Percentiles rank a stretch among this genome's conserved stretches.
Evolutionary conservation across 257 asterid species (phyloP).

Genomic region (Craterostigma plantagineum): DNA sequence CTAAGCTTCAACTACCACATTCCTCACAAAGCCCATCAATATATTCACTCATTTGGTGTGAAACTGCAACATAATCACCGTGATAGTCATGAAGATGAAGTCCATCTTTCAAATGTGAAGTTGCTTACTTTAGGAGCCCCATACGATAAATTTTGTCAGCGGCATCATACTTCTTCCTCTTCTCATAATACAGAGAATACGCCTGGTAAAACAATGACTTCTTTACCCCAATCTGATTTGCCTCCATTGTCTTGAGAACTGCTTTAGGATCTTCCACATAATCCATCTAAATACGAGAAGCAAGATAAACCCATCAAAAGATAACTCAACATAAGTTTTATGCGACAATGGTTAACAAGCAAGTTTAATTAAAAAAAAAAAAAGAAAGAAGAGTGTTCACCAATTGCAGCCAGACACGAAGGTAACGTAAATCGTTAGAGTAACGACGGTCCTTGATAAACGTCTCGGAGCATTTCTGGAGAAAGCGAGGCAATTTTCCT

Average conservation of each 20-base stretch:
- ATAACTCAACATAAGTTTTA: no score
- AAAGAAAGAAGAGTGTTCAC: constrained; percentile 17
- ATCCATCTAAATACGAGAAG: constrained; percentile 45
- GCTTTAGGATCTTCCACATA: constrained; percentile 74
- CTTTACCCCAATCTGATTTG: constrained; percentile 45
- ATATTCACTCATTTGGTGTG: no score
- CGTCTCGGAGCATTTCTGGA: constrained; percentile 80
- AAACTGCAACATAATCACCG: no score
- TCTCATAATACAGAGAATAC: constrained; percentile 81
- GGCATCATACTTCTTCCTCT: constrained; percentile 62
- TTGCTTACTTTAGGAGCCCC: constrained; percentile 70
- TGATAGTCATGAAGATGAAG: background rate
- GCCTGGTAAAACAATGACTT: constrained; percentile 77
- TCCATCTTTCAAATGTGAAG: background rate
- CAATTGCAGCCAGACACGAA: constrained; percentile 90
- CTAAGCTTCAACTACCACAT: no score
- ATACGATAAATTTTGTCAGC: constrained; percentile 72
- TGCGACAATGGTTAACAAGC: background rate
- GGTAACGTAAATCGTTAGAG: constrained; percentile 73
- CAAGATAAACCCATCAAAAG: background rate
- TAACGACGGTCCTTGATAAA: constrained; percentile 57
- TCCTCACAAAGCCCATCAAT: no score
- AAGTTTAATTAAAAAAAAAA: background rate
- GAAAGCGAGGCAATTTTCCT: constrained; percentile 82
- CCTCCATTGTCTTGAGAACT: constrained; percentile 57